Base-by-base conservation (phyloP, 345 rosid genomes). In the Pugionium cornutum region DNA sequence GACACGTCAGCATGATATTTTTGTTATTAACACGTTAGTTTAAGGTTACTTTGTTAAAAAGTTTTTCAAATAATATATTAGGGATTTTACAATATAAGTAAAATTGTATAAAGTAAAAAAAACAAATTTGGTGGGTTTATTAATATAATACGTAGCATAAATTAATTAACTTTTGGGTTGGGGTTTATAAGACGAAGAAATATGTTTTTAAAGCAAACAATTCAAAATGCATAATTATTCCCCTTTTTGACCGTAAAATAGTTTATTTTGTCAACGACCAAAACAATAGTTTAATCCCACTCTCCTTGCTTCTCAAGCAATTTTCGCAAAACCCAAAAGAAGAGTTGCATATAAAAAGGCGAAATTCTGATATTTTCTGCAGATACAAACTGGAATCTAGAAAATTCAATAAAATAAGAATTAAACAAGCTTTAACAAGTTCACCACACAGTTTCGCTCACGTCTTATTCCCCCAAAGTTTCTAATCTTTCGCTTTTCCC, bases 221-320 rank as follows among this genome's bases (percentile, higher is more conserved):
- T 10, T 55, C 11, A 55, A 48, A 56, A 48, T 32, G 4, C 10
- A 33, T 48, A 64, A 64, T 64, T 4, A 72, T 71, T 8, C 48
- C 41, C 53, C 48, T 58, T 49, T 64, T 64, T 72, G 75, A 72
- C 76, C 29, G 53, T 30, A 8, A 2, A 5, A 37, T 37, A 37
- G 5, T 18, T 18, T 18, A 18, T 18, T 18, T 18, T 18, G 18
- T 18, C 18, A 18, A 18, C 18, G 18, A 18, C 47, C 53, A 64
- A 33, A 9, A 29, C 27, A 66, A 25, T 73, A 66, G 44, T 73
- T 52, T 73, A 73, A 35, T 66, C 76, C 56, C 32, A 65, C 53
- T 42, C 56, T 67, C 62, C 72, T 73, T 73, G 76, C 76, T 73
- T 66, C 43, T 59, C 72, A 73, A 66, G 76, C 67, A 66, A 73